Base-by-base conservation (phyloP, 257 asterid genomes). In the Solanum clarkiae region DNA sequence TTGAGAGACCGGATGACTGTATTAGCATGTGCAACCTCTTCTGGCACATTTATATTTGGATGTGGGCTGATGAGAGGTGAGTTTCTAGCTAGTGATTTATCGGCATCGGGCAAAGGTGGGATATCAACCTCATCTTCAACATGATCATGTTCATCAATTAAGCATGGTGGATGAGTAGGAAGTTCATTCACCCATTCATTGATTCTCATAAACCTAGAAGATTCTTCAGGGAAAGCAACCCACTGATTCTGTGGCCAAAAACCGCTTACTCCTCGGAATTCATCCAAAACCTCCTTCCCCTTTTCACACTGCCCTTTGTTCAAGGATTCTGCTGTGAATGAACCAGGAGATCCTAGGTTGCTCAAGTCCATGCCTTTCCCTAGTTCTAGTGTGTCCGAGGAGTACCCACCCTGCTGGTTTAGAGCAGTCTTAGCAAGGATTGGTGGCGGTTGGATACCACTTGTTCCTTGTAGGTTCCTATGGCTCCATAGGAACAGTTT, bases 181-280 rank as follows among this genome's bases (percentile, higher is more conserved):
- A 88, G 90, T 79, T 90, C 95, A 81, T 90, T 89, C 60, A 94
- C 94, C 98, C 97, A 93, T 86, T 92, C 91, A 26, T 86, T 87
- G 22, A 92, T 91, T 87, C 95, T 90, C 17, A 90, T 53, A 47
- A 88, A 88, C 20, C 90, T 90, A 77, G 94, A 88, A 10, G 96
- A 90, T 47, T 90, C 92, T 8, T 87, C 84, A 36, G 95, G 93
- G 70, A 92, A 91, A 86, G 95, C 98, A 88, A 93, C 92, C 97
- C 96, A 94, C 84, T 94, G 97, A 84, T 94, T 92, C 84, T 94
- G 97, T 55, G 96, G 95, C 98, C 95, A 94, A 86, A 88, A 85
- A 66, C 95, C 92, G 1, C 96, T 89, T 80, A 53, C 86, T 84
- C 93, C 98, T 57, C 85, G 86, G 32, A 90, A 87, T 44, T 91